Base-by-base conservation (phyloP, 1,284 basidiomycete species). In the Ceratorhiza oryzae-sativae region DNA sequence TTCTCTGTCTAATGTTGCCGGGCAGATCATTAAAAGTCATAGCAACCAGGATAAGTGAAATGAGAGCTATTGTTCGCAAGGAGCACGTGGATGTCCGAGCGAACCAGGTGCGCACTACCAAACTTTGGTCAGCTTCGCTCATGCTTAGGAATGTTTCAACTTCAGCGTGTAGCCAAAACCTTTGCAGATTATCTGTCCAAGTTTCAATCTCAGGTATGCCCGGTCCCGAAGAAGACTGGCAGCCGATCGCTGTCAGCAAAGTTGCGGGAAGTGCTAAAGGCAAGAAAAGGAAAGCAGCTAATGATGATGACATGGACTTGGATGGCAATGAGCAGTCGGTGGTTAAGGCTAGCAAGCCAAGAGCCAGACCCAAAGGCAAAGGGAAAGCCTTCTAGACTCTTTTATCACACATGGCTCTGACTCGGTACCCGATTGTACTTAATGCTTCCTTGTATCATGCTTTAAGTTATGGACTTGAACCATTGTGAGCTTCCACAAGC, bases 201-300 rank as follows among this genome's bases (percentile, higher is more conserved):
- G n/a, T 15, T 67, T 15, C 48, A 42, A 30, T 48, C 6, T 49
- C 63, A 18, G 63, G 63, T 18, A 12, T 67, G 23, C 49, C 63
- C 34, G 63, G 63, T 12, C 63, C 63, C 36, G 63, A 67, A 36
- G 49, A n/a, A 55, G 63, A 67, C 32, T 67, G 63, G 63, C 63
- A 67, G 32, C 8, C 42, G 15, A 45, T 8, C 18, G 4, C 42
- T 3, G n/a, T 12, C 30, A 42, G 39, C 3, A 41, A 34, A 13
- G 3, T 39, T 12, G 45, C 36, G n/a, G n/a, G n/a, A 10, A 18
- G 18, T 18, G 42, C 60, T 23, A 67, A 67, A 30, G 25, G 27
- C 20, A 30, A 46, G 15, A 67, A 67, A 20, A 48, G 63, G 32
- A 67, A 67, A 27, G 63, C 20, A 13, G 63, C 30, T 46, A 32